phyloP scores from a whole-genome alignment of 768 basidiomycete genomes.

The Mycena floridula region DNA sequence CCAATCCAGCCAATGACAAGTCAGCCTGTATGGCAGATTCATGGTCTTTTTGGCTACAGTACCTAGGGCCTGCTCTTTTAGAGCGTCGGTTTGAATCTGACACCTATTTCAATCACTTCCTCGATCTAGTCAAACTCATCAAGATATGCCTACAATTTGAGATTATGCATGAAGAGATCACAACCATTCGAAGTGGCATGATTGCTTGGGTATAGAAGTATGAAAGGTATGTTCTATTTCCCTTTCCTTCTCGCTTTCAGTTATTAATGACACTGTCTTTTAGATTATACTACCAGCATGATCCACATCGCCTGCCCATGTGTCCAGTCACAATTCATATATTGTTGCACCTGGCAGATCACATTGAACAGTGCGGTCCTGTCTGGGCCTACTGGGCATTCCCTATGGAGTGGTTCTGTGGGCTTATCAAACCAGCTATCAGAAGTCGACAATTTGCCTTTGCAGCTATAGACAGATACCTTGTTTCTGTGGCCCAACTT shows the following conservation, averaged over 20 bases:
- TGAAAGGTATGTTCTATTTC: conserved; percentile 21
- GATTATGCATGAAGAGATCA: conserved; percentile 10
- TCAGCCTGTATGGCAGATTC: conserved; percentile 19
- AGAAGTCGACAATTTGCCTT: conserved; percentile 13
- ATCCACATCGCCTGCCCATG: conserved; percentile 3
- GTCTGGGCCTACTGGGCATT: conserved; percentile 20
- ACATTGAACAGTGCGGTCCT: conserved; percentile 12
- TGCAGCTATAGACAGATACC: conserved; percentile 7
- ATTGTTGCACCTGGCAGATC: conserved; percentile 17
- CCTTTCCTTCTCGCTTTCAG: too few relatives aligned
- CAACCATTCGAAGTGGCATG: conserved; percentile 15
- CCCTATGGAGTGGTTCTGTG: conserved; percentile 19
- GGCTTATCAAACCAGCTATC: conserved; percentile 9
- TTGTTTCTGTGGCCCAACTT: conserved; percentile 11
- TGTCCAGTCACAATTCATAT: conserved; percentile 18
- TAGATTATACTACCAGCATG: conserved; percentile 18
- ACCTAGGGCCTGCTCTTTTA: conserved; percentile 22
- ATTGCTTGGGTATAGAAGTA: conserved; percentile 20
- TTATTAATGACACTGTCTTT: neutral
- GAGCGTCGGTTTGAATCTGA: conserved; percentile 12
- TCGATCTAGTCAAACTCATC: conserved; percentile 21
- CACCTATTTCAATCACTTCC: conserved; percentile 26
- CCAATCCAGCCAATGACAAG: conserved; percentile 16
- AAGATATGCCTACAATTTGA: conserved; percentile 23
- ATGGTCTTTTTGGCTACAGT: conserved; percentile 22